Evolutionary conservation across 176 grass and related monocot species (phyloP).

Genomic region (Cymbopogon citratus): DNA sequence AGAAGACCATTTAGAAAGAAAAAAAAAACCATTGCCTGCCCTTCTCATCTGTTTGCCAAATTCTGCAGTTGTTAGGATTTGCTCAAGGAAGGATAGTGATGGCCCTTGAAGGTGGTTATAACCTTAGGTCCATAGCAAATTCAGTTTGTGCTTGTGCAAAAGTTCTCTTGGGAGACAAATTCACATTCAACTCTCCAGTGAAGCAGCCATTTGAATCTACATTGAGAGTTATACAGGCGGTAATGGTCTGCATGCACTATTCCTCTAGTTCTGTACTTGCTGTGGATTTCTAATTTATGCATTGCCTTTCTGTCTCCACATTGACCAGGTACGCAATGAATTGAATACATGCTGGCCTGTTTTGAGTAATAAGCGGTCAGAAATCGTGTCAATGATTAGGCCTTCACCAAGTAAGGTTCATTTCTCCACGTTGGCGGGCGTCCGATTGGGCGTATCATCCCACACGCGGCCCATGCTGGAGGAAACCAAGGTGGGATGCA

Average conservation of each 20-base stretch:
- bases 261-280: no score
- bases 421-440: no score
- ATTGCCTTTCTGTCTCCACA: no score
- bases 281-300: background rate
- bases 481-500: no score
- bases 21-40: background rate
- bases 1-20: background rate
- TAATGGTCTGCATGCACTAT: slow-evolving; percentile 39
- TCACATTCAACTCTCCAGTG: slow-evolving; percentile 28
- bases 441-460: no score
- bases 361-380: no score
- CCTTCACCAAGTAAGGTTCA: no score
- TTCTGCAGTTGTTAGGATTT: slow-evolving; percentile 67
- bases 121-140: slow-evolving; percentile 77
- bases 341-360: no score
- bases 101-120: slow-evolving; percentile 93
- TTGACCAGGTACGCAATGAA: no score
- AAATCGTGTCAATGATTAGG: no score
- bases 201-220: slow-evolving; percentile 66
- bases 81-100: slow-evolving; percentile 87
- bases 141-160: slow-evolving; percentile 77
- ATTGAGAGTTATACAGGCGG: slow-evolving; percentile 74
- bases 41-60: slow-evolving; percentile 27
- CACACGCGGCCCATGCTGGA: no score
- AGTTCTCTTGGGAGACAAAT: slow-evolving; percentile 66